Percentiles rank a stretch among this genome's conserved stretches.
These are phyloP conservation scores for Yamadazyma insecticola DNA, from an alignment of 805 yeast species.

Conservation along the genomic window DNA sequence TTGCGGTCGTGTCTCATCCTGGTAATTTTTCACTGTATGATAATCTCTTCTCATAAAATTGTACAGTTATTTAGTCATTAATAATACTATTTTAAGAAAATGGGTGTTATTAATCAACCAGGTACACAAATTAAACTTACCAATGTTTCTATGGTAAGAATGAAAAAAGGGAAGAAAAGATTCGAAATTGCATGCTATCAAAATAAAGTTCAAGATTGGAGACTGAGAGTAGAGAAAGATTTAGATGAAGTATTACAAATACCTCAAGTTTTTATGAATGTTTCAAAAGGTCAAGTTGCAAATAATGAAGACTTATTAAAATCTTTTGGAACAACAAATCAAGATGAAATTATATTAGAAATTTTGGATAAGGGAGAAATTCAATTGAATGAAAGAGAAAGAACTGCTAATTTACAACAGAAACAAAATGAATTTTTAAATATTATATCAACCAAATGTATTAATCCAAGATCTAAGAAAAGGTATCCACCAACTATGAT, in stretches of 20 bases:
- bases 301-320: conserved; percentile 74
- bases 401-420: conserved; percentile 69
- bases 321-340: conserved; percentile 72
- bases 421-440: conserved; percentile 78
- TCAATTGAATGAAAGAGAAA: conserved; percentile 89
- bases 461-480: conserved; percentile 83
- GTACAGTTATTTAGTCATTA: no score
- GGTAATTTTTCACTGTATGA: no score
- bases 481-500: conserved; percentile 95
- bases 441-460: conserved; percentile 82
- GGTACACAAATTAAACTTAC: conserved; percentile 84
- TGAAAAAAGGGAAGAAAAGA: conserved; percentile 86
- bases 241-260: conserved; percentile 94
- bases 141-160: conserved; percentile 86
- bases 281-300: conserved; percentile 92
- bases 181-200: conserved; percentile 96
- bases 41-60: no score
- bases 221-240: conserved; percentile 84
- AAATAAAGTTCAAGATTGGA: conserved; percentile 94
- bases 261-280: conserved; percentile 90
- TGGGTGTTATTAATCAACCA: conserved; percentile 75
- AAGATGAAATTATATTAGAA: conserved; percentile 70
- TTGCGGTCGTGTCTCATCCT: no score
- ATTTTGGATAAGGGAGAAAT: conserved; percentile 89
- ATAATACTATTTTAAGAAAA: no score